These are phyloP conservation scores for Hypomontagnella submonticulosa DNA, from an alignment of 495 filamentous ascomycete species.

Conservation along the genomic window DNA sequence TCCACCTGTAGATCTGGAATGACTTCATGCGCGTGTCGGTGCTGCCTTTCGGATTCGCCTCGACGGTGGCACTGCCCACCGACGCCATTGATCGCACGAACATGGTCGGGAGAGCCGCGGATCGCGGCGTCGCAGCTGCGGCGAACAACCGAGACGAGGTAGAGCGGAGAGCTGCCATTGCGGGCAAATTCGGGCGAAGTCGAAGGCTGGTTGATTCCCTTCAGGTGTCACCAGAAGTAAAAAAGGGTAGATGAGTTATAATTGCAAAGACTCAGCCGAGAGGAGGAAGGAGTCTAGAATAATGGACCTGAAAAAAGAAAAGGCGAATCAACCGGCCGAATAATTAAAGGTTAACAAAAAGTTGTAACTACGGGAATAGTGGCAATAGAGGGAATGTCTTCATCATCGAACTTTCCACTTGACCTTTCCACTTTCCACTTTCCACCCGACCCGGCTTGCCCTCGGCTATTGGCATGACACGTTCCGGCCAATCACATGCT, in stretches of 20 bases:
- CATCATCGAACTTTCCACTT: constrained; percentile 46
- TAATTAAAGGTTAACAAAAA: constrained; percentile 27
- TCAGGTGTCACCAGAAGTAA: neutral
- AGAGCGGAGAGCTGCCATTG: constrained; percentile 84
- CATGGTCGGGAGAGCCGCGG: constrained; percentile 45
- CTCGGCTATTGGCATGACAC: constrained; percentile 46
- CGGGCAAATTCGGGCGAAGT: constrained; percentile 41
- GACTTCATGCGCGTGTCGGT: constrained; percentile 79
- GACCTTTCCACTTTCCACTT: constrained; percentile 21
- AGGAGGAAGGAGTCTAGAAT: neutral
- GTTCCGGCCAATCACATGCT: constrained; percentile 45
- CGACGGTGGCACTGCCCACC: constrained; percentile 60
- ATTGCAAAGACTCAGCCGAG: neutral
- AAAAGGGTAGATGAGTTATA: constrained; percentile 3
- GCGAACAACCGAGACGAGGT: constrained; percentile 71
- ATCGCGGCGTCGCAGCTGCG: constrained; percentile 56
- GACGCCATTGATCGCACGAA: constrained; percentile 60
- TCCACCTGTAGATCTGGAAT: constrained; percentile 99
- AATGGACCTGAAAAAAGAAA: neutral
- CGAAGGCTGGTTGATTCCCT: constrained; percentile 18
- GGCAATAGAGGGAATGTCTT: constrained; percentile 42
- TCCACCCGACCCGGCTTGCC: constrained; percentile 48
- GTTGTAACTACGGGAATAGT: constrained; percentile 37
- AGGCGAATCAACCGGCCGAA: constrained; percentile 22
- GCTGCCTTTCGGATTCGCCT: constrained; percentile 65